These are phyloP conservation scores for Brettanomyces bruxellensis DNA, from an alignment of 805 yeast species.

Conservation along the genomic window DNA sequence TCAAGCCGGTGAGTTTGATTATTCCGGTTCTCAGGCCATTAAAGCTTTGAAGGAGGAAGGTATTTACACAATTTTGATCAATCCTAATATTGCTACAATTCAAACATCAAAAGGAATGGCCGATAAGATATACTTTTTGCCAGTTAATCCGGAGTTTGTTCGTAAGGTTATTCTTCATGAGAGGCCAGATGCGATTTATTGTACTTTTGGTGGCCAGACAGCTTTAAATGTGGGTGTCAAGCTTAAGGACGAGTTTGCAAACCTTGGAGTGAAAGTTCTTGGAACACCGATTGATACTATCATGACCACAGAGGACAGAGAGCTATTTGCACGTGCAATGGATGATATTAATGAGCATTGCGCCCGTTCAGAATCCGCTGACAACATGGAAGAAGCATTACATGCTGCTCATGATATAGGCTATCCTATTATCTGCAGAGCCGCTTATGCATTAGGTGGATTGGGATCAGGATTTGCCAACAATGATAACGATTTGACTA, in stretches of 20 bases:
- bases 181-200: conserved; percentile 93
- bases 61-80: conserved; percentile 88
- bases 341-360: conserved; percentile 92
- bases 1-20: conserved; percentile 99
- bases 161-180: conserved; percentile 92
- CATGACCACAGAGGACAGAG: conserved; percentile 97
- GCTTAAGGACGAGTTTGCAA: conserved; percentile 89
- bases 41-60: conserved; percentile 98
- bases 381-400: conserved; percentile 71
- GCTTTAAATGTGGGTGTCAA: conserved; percentile 94
- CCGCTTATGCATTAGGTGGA: conserved; percentile 97
- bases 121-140: conserved; percentile 94
- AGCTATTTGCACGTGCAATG: conserved; percentile 89
- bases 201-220: conserved; percentile 98
- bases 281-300: conserved; percentile 96
- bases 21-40: conserved; percentile 98
- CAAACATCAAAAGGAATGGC: conserved; percentile 98
- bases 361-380: conserved; percentile 87
- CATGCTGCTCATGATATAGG: conserved; percentile 80
- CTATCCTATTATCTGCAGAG: conserved; percentile 93
- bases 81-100: conserved; percentile 97
- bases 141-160: conserved; percentile 95
- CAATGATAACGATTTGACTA: conserved; percentile 72
- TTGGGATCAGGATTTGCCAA: conserved; percentile 97
- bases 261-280: conserved; percentile 85